Evolutionary conservation across 1,284 basidiomycete species (phyloP).

Genomic region (Puccinia coronata): DNA sequence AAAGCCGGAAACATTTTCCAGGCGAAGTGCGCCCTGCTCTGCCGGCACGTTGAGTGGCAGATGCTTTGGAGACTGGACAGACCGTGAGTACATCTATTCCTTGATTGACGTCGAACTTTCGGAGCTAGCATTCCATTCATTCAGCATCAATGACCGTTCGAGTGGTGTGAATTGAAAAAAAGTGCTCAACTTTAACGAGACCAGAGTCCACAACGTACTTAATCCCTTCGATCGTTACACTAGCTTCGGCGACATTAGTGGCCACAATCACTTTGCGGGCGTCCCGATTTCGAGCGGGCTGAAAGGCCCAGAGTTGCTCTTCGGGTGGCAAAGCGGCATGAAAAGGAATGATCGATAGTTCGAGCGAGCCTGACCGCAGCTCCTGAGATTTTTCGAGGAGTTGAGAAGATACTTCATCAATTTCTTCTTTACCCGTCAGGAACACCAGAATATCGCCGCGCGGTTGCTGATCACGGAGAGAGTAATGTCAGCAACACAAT

Average conservation of each 20-base stretch:
- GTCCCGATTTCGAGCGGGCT: slow-evolving; percentile 68
- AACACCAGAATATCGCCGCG: slow-evolving; percentile 62
- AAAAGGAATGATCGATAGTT: slow-evolving; percentile 69
- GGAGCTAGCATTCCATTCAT: slow-evolving; percentile 51
- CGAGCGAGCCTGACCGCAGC: slow-evolving; percentile 64
- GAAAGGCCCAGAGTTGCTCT: slow-evolving; percentile 83
- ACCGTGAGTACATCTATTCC: slow-evolving; percentile 58
- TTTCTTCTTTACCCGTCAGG: slow-evolving; percentile 60
- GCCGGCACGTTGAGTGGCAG: slow-evolving; percentile 59
- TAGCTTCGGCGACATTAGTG: slow-evolving; percentile 96
- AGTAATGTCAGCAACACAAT: no score
- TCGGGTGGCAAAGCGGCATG: slow-evolving; percentile 83
- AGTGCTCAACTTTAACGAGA: slow-evolving; percentile 76
- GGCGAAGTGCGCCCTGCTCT: slow-evolving; percentile 64
- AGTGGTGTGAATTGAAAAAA: neutral
- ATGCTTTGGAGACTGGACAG: slow-evolving; percentile 58
- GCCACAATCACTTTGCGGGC: slow-evolving; percentile 85
- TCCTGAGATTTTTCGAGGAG: slow-evolving; percentile 64
- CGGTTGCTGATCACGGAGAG: slow-evolving; percentile 55
- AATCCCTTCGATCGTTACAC: slow-evolving; percentile 93
- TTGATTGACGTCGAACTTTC: slow-evolving; percentile 57
- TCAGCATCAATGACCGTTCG: neutral
- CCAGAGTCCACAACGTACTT: slow-evolving; percentile 94
- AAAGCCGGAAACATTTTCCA: slow-evolving; percentile 91
- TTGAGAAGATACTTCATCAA: slow-evolving; percentile 76